Base-by-base conservation (phyloP, 73 alveolate species). In the Durusdinium trenchii region DNA sequence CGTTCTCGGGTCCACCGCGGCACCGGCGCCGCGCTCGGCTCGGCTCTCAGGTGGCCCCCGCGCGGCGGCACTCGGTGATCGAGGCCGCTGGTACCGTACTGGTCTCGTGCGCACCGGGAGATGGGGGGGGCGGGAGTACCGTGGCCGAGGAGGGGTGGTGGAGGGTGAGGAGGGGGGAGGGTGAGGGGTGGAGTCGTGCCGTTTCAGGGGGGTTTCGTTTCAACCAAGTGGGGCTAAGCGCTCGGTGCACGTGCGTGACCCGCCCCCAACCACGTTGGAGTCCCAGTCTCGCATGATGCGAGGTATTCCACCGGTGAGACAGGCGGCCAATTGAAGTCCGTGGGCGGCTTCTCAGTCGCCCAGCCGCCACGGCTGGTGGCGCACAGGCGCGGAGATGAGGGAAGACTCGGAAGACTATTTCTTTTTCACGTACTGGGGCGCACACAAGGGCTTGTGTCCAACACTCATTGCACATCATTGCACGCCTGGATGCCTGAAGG, bases 221-320 rank as follows among this genome's bases (percentile, higher is more conserved):
- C n/a, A n/a, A n/a, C n/a, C n/a, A n/a, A n/a, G n/a, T n/a, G n/a
- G n/a, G n/a, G n/a, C n/a, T n/a, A n/a, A n/a, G n/a, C n/a, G n/a
- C n/a, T n/a, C n/a, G n/a, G n/a, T n/a, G n/a, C n/a, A n/a, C n/a
- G n/a, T n/a, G n/a, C n/a, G n/a, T n/a, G n/a, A n/a, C n/a, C n/a
- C n/a, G n/a, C n/a, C n/a, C n/a, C n/a, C n/a, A n/a, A n/a, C n/a
- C n/a, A n/a, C n/a, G n/a, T n/a, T n/a, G 69, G 69, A 12, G 23
- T 23, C 23, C 69, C 69, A 57, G 23, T 12, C 69, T 57, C 42
- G 43, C 81, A 30, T 4, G 0, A 4, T 4, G 51, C 18, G 52
- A 91, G 98, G 98, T 91, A 91, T 76, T 91, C 98, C 98, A 91
- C 98, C 23, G 98, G 89, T 0, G 98, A 91, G 76, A 30, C 76